A percentile compares a stretch with the other conserved stretches of the same genome.
These are phyloP conservation scores for Flaveria robusta DNA, from an alignment of 129 eudicot species.

Conservation along the genomic window DNA sequence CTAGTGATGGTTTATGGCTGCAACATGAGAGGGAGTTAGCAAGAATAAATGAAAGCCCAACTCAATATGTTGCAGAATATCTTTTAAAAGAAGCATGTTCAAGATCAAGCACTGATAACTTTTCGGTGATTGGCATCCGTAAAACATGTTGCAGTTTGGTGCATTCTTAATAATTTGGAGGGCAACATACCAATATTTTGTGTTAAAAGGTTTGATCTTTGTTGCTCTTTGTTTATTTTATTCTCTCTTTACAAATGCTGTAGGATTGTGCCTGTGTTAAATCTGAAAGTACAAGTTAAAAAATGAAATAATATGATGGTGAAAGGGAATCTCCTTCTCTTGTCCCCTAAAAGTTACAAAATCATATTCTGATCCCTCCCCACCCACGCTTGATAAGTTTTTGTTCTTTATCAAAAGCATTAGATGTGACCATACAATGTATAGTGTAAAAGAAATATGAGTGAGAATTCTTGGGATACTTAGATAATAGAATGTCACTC, in stretches of 20 bases:
- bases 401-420: constrained; percentile 43
- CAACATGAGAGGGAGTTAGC: background rate
- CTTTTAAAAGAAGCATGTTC: constrained; percentile 20
- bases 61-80: constrained; percentile 20
- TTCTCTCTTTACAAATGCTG: constrained; percentile 3
- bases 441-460: constrained; percentile 24
- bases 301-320: constrained; percentile 38
- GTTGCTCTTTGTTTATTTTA: constrained; percentile 12
- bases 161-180: constrained; percentile 10
- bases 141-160: constrained; percentile 10
- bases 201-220: background rate
- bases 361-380: constrained; percentile 56
- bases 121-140: constrained; percentile 21
- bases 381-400: constrained; percentile 43
- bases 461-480: constrained; percentile 27
- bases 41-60: background rate
- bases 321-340: constrained; percentile 46
- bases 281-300: constrained; percentile 23
- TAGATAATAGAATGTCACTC: background rate
- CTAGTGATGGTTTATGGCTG: constrained; percentile 38
- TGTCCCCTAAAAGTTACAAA: constrained; percentile 48
- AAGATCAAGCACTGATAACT: constrained; percentile 29
- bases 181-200: constrained; percentile 11
- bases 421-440: constrained; percentile 52
- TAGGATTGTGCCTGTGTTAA: constrained; percentile 10